Evolutionary conservation across 1,139 yeast genomes (phyloP).

Genomic region (Magnusiomyces sp.): DNA sequence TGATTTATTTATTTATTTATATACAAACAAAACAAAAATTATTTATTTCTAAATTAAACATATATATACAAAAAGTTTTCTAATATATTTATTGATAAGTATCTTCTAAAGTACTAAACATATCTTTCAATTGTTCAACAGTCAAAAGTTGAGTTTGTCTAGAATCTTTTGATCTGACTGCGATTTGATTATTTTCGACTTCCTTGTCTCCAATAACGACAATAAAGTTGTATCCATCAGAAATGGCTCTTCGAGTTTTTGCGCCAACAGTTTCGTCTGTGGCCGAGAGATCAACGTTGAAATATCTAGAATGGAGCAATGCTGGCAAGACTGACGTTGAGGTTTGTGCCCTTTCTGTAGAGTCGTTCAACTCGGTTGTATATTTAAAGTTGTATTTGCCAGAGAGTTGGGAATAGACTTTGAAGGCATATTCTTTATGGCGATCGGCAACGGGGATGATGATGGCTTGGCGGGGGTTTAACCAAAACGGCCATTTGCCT

Average conservation of each 20-base stretch:
- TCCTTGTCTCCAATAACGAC: slow-evolving; percentile 86
- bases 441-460: slow-evolving; percentile 68
- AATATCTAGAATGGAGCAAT: slow-evolving; percentile 48
- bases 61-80: neutral
- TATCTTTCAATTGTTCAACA: slow-evolving; percentile 22
- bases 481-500: slow-evolving; percentile 99
- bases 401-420: slow-evolving; percentile 39
- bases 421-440: slow-evolving; percentile 48
- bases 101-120: slow-evolving; percentile 25
- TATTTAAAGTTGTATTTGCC: slow-evolving; percentile 30
- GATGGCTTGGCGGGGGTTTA: slow-evolving; percentile 88
- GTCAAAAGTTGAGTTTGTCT: slow-evolving; percentile 34
- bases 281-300: slow-evolving; percentile 66
- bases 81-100: slow-evolving; percentile 14
- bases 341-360: too few relatives aligned
- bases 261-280: slow-evolving; percentile 74
- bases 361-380: neutral
- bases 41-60: neutral
- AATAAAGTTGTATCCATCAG: slow-evolving; percentile 70
- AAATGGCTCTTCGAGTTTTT: slow-evolving; percentile 69
- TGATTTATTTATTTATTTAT: too few relatives aligned
- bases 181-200: slow-evolving; percentile 48
- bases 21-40: neutral
- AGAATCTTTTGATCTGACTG: slow-evolving; percentile 57
- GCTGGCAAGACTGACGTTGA: slow-evolving; percentile 16